These are phyloP conservation scores for Leavenworthia alabamica DNA, from an alignment of 345 rosid species.

Conservation along the genomic window DNA sequence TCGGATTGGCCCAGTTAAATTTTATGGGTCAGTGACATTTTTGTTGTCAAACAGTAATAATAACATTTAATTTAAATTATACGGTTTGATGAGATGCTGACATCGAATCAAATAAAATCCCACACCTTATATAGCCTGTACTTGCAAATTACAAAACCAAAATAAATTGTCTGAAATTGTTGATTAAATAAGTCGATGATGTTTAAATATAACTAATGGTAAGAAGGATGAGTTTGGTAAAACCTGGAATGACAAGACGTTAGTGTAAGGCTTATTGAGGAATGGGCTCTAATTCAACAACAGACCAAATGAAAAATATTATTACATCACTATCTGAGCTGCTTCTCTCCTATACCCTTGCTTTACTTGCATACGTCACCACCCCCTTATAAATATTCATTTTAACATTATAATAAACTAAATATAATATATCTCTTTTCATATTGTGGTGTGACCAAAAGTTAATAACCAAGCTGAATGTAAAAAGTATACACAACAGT, in stretches of 20 bases:
- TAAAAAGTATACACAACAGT: not conserved
- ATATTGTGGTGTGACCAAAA: not conserved
- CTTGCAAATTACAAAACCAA: not conserved
- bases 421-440: not conserved
- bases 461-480: not conserved
- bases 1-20: too few species aligned
- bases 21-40: too few species aligned
- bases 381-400: not conserved
- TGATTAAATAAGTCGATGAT: not conserved
- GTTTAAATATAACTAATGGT: not conserved
- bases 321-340: constrained; percentile 16
- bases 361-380: constrained; percentile 14
- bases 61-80: too few species aligned
- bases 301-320: constrained; percentile 2
- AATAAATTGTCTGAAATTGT: not conserved
- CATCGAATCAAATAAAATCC: too few species aligned
- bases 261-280: constrained; percentile 32
- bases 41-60: too few species aligned
- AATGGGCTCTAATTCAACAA: constrained; percentile 19
- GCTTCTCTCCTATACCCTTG: constrained; percentile 3
- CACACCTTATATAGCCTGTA: too few species aligned
- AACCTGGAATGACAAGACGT: constrained; percentile 22
- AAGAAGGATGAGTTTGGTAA: constrained; percentile 10
- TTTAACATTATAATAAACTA: too few species aligned
- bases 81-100: too few species aligned